Conservation (phyloP, 1,139 yeast species). For the Sugiyamaella grinbergsii region DNA sequence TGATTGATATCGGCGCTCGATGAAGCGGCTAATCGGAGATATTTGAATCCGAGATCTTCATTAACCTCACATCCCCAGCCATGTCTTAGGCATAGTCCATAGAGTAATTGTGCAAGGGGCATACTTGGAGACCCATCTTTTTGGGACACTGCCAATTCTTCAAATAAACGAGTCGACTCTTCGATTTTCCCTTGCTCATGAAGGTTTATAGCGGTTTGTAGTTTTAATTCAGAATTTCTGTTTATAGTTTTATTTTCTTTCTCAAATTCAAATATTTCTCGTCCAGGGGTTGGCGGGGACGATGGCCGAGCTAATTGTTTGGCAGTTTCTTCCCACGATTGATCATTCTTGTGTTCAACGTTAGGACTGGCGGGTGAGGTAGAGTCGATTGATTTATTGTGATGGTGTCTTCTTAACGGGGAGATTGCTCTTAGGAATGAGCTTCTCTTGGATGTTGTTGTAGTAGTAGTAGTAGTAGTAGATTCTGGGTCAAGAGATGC, state of each 20-base stretch:
- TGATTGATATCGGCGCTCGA: slow-evolving; percentile 11
- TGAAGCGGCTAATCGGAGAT: slow-evolving; percentile 36
- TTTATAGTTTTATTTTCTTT: not conserved
- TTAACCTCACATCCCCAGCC: slow-evolving; percentile 42
- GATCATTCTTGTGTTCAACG: slow-evolving; percentile 11
- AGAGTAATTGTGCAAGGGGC: slow-evolving; percentile 41
- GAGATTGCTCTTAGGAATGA: slow-evolving; percentile 11
- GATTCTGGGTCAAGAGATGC: not conserved
- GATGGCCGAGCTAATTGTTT: slow-evolving; percentile 23
- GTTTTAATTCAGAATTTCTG: slow-evolving; percentile 29
- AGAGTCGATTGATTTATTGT: too few species aligned
- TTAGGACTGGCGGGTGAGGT: slow-evolving; percentile 8
- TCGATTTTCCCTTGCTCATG: slow-evolving; percentile 37
- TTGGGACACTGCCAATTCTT: slow-evolving; percentile 34
- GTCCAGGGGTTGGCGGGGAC: not conserved
- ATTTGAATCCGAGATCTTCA: slow-evolving; percentile 35
- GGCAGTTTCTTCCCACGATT: slow-evolving; percentile 24
- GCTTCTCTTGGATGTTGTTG: slow-evolving; percentile 6
- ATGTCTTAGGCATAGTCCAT: slow-evolving; percentile 41
- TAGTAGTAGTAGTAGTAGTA: not conserved
- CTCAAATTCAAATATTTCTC: slow-evolving; percentile 9
- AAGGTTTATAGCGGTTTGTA: slow-evolving; percentile 38
- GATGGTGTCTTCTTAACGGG: slow-evolving; percentile 12
- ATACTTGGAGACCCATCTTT: slow-evolving; percentile 23
- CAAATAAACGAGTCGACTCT: slow-evolving; percentile 32